Evolutionary conservation across 1,284 basidiomycete species (phyloP).

Genomic region (Fomitopsis betulina): DNA sequence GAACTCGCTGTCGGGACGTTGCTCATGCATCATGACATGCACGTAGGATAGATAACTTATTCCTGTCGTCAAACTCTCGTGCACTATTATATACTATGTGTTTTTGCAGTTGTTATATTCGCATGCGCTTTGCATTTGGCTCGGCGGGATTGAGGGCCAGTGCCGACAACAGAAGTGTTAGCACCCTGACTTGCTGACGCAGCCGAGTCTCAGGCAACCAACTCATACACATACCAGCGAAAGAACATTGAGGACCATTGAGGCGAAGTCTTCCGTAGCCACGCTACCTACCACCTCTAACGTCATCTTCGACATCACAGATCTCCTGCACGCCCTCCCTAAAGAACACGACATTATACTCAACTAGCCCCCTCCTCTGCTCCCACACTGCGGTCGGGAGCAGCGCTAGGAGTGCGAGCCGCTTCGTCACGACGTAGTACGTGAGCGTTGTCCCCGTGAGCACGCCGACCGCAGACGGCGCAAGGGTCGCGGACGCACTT

Average conservation of each 20-base stretch:
- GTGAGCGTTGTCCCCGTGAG: constrained; percentile 70
- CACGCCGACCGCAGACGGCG: constrained; percentile 50
- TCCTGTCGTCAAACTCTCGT: not conserved
- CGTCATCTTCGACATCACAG: constrained; percentile 63
- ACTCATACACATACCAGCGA: too few relatives aligned
- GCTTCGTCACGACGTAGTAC: constrained; percentile 82
- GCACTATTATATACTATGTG: constrained; percentile 1
- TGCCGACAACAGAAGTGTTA: too few relatives aligned
- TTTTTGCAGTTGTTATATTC: not conserved
- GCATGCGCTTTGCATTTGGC: not conserved
- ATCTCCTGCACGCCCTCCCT: constrained; percentile 77
- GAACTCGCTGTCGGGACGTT: not conserved
- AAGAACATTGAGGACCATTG: too few relatives aligned
- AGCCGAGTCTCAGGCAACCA: not conserved
- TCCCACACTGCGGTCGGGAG: constrained; percentile 80
- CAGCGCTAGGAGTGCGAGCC: constrained; percentile 78
- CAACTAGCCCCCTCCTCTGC: constrained; percentile 75
- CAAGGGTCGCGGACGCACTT: constrained; percentile 49
- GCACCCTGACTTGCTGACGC: too few relatives aligned
- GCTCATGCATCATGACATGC: not conserved
- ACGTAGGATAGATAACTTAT: not conserved
- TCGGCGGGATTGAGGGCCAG: too few relatives aligned
- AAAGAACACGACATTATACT: constrained; percentile 92
- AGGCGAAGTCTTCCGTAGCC: not conserved
- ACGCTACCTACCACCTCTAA: constrained; percentile 17